Percentiles rank a stretch among this genome's conserved stretches.
Evolutionary conservation across 176 grass and related monocot species (phyloP).

Genomic region (Triticum dicoccoides): DNA sequence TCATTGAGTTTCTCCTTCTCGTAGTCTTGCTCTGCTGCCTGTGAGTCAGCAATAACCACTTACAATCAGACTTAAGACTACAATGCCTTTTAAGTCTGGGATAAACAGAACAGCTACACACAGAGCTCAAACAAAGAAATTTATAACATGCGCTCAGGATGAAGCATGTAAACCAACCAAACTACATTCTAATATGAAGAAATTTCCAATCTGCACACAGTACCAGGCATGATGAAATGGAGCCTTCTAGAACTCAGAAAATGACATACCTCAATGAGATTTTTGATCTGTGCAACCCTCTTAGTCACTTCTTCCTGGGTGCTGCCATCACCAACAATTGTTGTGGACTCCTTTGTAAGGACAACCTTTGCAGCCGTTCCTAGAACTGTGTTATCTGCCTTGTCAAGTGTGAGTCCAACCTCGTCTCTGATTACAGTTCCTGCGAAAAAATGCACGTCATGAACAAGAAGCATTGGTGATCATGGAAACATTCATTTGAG

Average conservation of each 20-base stretch:
- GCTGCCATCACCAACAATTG: conserved; percentile 93
- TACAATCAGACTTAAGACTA: neutral
- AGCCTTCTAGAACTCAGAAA: neutral
- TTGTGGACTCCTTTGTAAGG: conserved; percentile 85
- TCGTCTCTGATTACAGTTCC: conserved; percentile 95
- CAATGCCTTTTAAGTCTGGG: neutral
- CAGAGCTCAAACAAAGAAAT: neutral
- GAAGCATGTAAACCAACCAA: neutral
- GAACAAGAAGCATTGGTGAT: conserved; percentile 4
- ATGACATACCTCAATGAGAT: conserved; percentile 73
- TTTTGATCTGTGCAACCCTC: conserved; percentile 87
- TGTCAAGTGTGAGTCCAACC: conserved; percentile 86
- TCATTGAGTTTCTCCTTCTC: conserved; percentile 98
- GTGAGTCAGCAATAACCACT: conserved; percentile 23
- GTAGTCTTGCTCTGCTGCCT: conserved; percentile 91
- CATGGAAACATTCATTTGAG: neutral
- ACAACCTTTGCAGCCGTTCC: conserved; percentile 86
- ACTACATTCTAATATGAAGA: neutral
- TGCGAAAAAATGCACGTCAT: conserved; percentile 21
- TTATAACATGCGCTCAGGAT: neutral
- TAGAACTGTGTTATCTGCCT: conserved; percentile 79
- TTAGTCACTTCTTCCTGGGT: conserved; percentile 92
- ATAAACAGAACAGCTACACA: neutral
- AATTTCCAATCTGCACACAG: neutral
- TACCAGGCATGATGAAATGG: neutral